These are phyloP conservation scores for Erysimum cheiranthoides DNA, from an alignment of 345 rosid species.

Conservation along the genomic window DNA sequence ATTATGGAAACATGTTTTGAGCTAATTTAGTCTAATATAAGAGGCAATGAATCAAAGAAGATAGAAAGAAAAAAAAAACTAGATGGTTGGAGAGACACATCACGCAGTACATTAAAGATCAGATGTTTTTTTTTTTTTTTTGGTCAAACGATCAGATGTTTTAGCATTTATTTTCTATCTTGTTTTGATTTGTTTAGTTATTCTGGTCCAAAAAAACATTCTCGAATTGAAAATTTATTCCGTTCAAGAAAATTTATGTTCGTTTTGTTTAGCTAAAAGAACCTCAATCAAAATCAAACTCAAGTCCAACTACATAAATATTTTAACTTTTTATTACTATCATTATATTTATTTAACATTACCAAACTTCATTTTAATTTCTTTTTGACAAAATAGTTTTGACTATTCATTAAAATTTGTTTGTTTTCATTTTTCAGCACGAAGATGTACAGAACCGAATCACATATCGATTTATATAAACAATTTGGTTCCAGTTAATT, in stretches of 20 bases:
- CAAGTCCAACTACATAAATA: neutral
- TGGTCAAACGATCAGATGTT: too few species aligned
- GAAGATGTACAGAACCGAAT: neutral
- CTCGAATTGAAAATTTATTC: neutral
- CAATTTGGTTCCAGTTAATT: neutral
- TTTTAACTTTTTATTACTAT: too few species aligned
- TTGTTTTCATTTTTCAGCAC: neutral
- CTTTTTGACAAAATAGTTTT: neutral
- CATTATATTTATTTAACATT: neutral
- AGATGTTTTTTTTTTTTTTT: too few species aligned
- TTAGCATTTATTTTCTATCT: neutral
- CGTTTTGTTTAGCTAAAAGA: neutral
- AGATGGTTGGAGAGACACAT: conserved; percentile 26
- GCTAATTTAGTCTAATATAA: conserved; percentile 14
- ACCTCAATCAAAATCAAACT: neutral
- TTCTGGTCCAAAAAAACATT: neutral
- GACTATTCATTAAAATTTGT: neutral
- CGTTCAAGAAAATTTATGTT: neutral
- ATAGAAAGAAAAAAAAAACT: neutral
- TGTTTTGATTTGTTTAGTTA: neutral
- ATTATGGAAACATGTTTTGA: conserved; percentile 23
- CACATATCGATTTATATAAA: neutral
- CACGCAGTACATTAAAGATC: conserved; percentile 3
- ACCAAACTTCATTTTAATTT: neutral
- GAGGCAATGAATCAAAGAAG: neutral